These are phyloP conservation scores for Alternaria tenuissima DNA, from an alignment of 2,329 filamentous ascomycete species.

Conservation along the genomic window DNA sequence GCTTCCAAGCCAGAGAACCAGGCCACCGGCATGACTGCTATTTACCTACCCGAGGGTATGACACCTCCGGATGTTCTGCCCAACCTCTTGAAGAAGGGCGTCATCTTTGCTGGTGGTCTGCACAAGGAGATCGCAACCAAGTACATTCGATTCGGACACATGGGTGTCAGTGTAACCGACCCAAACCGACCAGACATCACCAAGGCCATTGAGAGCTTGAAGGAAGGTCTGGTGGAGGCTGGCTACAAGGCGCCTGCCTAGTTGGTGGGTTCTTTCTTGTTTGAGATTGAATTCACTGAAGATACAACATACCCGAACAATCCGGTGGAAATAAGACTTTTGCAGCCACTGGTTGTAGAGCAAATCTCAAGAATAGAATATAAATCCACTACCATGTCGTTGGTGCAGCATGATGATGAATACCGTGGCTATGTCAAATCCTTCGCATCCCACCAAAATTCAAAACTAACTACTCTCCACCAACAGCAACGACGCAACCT, in stretches of 20 bases:
- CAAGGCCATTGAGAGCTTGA: slow-evolving; percentile 80
- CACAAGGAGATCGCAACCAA: slow-evolving; percentile 94
- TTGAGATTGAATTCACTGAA: neutral
- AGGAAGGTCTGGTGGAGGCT: slow-evolving; percentile 76
- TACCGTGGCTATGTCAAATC: slow-evolving; percentile 17
- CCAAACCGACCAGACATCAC: slow-evolving; percentile 82
- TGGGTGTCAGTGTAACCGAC: slow-evolving; percentile 93
- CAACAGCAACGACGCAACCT: slow-evolving; percentile 2
- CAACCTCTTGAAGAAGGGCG: slow-evolving; percentile 82
- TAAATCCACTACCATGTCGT: neutral
- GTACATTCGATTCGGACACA: slow-evolving; percentile 96
- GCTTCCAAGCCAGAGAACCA: slow-evolving; percentile 87
- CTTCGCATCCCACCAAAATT: neutral
- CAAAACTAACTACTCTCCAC: neutral
- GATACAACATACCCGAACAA: neutral
- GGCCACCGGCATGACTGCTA: slow-evolving; percentile 97
- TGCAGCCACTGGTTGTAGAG: neutral
- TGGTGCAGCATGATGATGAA: slow-evolving; percentile 9
- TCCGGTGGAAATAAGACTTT: neutral
- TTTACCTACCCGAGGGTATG: slow-evolving; percentile 88
- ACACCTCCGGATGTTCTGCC: slow-evolving; percentile 84
- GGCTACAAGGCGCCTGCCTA: slow-evolving; percentile 62
- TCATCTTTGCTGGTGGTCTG: slow-evolving; percentile 93
- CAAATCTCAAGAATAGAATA: slow-evolving; percentile 14
- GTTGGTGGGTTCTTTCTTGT: neutral